Base-by-base conservation (phyloP, 129 eudicot genomes). In the Centella asiatica region DNA sequence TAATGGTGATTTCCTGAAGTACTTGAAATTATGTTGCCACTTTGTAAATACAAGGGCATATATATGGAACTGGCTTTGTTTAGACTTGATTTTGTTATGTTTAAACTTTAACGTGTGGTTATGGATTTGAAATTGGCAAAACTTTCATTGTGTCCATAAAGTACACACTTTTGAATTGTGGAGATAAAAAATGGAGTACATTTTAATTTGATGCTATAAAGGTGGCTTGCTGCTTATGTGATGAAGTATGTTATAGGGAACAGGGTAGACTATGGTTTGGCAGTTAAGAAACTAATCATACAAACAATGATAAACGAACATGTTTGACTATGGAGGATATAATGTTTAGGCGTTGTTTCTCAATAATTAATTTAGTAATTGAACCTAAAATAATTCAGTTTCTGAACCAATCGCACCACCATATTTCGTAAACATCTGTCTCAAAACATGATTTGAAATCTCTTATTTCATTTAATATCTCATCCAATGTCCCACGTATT, bases 141-240 rank as follows among this genome's bases (percentile, higher is more conserved):
- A n/a, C n/a, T n/a, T 50, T 50, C 56, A 10, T 19, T 50, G 20
- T n/a, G 56, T 49, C 7, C 0, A 6, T 12, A 11, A 6, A 25
- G 0, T 9, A 19, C 27, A 22, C 12, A 15, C 10, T 29, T 33
- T 57, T 20, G 19, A 15, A 44, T 42, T 9, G 46, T 26, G 72
- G 53, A 0, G 53, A 4, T 27, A 32, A 10, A 44, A 66, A 56
- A 65, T 53, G 64, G n/a, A n/a, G n/a, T n/a, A n/a, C n/a, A 14
- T 36, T 60, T 15, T 34, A 46, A 52, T 39, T 50, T 28, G 28
- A n/a, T 13, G 19, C 32, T 33, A 60, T 36, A 33, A 68, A 53
- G 52, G 48, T 70, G 47, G 60, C 19, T 66, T 33, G 70, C 60
- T 77, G 28, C 63, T 54, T 46, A 67, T 62, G 27, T 51, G 69